Conservation (phyloP, 2,329 filamentous ascomycete species). For the Botrytis deweyae region DNA sequence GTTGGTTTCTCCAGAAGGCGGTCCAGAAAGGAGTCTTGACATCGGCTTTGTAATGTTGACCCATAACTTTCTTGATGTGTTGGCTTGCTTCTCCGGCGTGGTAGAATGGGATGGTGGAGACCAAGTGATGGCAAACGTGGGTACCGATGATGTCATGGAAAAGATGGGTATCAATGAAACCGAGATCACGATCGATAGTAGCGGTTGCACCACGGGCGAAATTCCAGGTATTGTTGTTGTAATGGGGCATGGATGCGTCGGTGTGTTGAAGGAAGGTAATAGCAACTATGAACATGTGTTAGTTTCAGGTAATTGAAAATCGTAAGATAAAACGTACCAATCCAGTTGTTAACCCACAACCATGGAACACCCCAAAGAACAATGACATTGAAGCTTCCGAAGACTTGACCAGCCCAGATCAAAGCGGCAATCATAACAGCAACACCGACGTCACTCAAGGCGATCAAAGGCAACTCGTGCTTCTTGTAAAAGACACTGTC, state of each 20-base stretch:
- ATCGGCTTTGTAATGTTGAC: slow-evolving; percentile 52
- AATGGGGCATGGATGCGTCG: slow-evolving; percentile 56
- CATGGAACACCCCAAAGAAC: slow-evolving; percentile 64
- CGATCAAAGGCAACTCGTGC: slow-evolving; percentile 55
- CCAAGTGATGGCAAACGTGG: slow-evolving; percentile 63
- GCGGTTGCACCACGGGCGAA: slow-evolving; percentile 61
- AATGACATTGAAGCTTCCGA: slow-evolving; percentile 57
- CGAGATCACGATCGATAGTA: slow-evolving; percentile 64
- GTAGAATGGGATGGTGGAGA: slow-evolving; percentile 62
- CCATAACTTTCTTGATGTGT: slow-evolving; percentile 56
- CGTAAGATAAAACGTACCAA: slow-evolving; percentile 47
- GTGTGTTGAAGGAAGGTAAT: slow-evolving; percentile 77
- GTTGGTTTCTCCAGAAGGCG: slow-evolving; percentile 40
- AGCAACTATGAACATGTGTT: slow-evolving; percentile 50
- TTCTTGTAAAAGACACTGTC: slow-evolving; percentile 60
- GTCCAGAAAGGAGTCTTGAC: slow-evolving; percentile 40
- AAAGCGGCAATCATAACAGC: slow-evolving; percentile 50
- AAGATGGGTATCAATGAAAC: slow-evolving; percentile 62
- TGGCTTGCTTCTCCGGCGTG: slow-evolving; percentile 58
- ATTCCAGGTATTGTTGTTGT: slow-evolving; percentile 58
- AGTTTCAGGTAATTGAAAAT: slow-evolving; percentile 25
- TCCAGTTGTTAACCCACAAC: slow-evolving; percentile 70
- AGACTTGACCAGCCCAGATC: slow-evolving; percentile 50
- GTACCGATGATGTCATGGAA: slow-evolving; percentile 67
- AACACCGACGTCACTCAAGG: slow-evolving; percentile 61